A percentile compares a stretch with the other conserved stretches of the same genome.
Conservation (phyloP, 2,329 filamentous ascomycete genomes). For the Fusarium begoniae region DNA sequence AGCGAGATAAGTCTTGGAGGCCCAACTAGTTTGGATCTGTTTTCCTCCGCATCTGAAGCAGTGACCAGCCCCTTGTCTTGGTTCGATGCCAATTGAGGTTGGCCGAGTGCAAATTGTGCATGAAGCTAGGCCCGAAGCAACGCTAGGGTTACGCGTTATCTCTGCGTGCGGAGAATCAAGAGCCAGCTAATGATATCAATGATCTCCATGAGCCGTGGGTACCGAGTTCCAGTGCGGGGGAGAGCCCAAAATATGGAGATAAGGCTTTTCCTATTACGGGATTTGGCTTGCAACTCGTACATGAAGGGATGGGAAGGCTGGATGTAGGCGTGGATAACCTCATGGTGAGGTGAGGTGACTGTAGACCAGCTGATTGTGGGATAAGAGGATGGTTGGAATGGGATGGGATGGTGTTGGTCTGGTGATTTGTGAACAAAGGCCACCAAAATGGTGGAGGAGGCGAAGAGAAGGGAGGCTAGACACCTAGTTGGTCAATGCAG, state of each 20-base stretch:
- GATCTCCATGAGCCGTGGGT: slow-evolving; percentile 11
- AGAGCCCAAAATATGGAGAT: slow-evolving; percentile 14
- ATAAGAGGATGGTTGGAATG: background rate
- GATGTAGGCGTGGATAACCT: slow-evolving; percentile 18
- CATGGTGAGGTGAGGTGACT: slow-evolving; percentile 1
- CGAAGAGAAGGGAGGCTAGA: background rate
- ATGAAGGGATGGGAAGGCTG: slow-evolving; percentile 28
- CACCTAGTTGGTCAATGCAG: background rate
- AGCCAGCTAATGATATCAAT: slow-evolving; percentile 16
- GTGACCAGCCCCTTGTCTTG: slow-evolving; percentile 7
- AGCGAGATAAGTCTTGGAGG: slow-evolving; percentile 13
- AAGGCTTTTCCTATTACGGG: slow-evolving; percentile 30
- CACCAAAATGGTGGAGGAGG: background rate
- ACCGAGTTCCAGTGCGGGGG: slow-evolving; percentile 25
- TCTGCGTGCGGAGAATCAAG: slow-evolving; percentile 26
- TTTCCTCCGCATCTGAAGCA: slow-evolving; percentile 3
- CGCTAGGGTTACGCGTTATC: slow-evolving; percentile 20
- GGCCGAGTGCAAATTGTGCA: slow-evolving; percentile 32
- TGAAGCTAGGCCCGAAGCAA: slow-evolving; percentile 19
- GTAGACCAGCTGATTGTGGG: slow-evolving; percentile 1
- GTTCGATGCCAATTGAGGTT: slow-evolving; percentile 31
- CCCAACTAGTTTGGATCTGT: background rate
- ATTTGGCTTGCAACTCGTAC: slow-evolving; percentile 32
- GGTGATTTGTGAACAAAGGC: slow-evolving; percentile 7
- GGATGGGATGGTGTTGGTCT: background rate